Percentiles rank a stretch among this genome's conserved stretches.
phyloP scores from a whole-genome alignment of 208 protist species.

The Wallacemonas rigidus region DNA sequence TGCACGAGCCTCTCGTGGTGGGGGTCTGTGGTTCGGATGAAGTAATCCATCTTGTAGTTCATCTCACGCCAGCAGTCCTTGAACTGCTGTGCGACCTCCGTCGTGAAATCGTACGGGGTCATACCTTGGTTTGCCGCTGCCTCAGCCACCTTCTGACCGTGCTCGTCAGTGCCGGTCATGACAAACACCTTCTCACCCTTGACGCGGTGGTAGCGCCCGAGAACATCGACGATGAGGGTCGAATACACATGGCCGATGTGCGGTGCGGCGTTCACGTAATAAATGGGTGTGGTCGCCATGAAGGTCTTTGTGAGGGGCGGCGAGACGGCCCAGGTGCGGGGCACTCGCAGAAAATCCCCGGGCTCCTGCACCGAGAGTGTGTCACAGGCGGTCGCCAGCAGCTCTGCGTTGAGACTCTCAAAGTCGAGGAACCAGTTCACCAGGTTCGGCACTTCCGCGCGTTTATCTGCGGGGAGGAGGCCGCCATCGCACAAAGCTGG shows the following conservation, averaged over 20 bases:
- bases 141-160: constrained; percentile 98
- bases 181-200: constrained; percentile 91
- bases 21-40: constrained; percentile 97
- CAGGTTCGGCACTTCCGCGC: constrained; percentile 53
- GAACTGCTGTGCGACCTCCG: constrained; percentile 89
- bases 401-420: constrained; percentile 44
- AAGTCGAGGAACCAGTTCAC: constrained; percentile 79
- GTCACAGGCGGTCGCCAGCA: constrained; percentile 64
- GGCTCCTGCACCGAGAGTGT: constrained; percentile 79
- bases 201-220: constrained; percentile 87
- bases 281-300: constrained; percentile 90
- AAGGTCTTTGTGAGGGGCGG: constrained; percentile 76
- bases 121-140: constrained; percentile 76
- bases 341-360: constrained; percentile 79
- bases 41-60: constrained; percentile 92
- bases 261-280: constrained; percentile 92
- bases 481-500: constrained; percentile 85
- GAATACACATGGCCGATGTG: constrained; percentile 94
- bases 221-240: constrained; percentile 88
- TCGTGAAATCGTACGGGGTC: constrained; percentile 91
- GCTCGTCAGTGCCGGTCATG: constrained; percentile 99
- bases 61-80: constrained; percentile 87
- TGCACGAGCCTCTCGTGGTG: constrained; percentile 79
- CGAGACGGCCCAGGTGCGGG: constrained; percentile 67
- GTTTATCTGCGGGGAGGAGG: constrained; percentile 48